Conservation (phyloP, 495 filamentous ascomycete species). For the Aspergillus ellipticus region DNA sequence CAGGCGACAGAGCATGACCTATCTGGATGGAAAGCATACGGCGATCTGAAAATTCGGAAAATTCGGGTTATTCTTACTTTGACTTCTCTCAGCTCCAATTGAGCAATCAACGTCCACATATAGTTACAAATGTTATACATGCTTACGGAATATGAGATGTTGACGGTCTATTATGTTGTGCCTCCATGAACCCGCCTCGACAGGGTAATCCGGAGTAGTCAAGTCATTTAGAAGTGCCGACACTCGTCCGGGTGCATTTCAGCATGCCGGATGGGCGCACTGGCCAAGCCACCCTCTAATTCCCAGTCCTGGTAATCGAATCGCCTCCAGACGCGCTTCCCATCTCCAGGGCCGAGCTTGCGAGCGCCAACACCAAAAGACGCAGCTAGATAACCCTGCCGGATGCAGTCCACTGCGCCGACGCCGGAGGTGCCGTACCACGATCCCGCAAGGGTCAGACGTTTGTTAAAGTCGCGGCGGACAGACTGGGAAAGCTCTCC, state of each 20-base stretch:
- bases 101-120: background rate
- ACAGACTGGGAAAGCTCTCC: constrained; percentile 52
- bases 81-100: background rate
- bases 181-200: background rate
- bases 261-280: constrained; percentile 23
- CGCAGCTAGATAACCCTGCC: constrained; percentile 37
- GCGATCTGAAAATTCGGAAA: background rate
- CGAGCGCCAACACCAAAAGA: constrained; percentile 29
- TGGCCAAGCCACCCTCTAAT: constrained; percentile 36
- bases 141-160: background rate
- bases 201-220: background rate
- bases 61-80: background rate
- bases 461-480: constrained; percentile 52
- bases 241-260: too few relatives aligned
- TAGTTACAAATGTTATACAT: background rate
- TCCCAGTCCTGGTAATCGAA: constrained; percentile 24
- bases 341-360: constrained; percentile 24
- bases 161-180: background rate
- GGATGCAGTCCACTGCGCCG: constrained; percentile 64
- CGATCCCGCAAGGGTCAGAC: constrained; percentile 71
- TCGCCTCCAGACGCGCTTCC: constrained; percentile 18
- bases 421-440: constrained; percentile 58
- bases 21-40: background rate
- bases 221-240: too few relatives aligned
- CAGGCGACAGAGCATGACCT: background rate